phyloP scores from a whole-genome alignment of 208 protist species.

The Zelonia costaricensis region DNA sequence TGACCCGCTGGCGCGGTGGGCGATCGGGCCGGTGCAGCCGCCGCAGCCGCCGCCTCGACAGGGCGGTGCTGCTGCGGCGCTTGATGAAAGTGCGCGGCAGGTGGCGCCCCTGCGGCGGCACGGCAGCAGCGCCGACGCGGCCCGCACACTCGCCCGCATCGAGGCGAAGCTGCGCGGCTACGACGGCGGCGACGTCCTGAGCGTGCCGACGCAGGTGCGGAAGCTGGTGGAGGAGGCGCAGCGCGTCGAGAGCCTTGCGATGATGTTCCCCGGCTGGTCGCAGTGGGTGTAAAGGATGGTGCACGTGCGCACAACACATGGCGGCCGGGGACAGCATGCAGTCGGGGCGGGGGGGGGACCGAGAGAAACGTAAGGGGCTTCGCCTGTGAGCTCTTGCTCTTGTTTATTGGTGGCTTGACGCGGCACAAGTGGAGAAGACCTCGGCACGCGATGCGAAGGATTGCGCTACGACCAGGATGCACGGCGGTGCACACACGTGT shows the following conservation, averaged over 20 bases:
- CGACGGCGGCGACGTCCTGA: constrained; percentile 66
- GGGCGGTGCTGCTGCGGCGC: constrained; percentile 10
- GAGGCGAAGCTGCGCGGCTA: constrained; percentile 88
- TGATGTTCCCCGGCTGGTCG: constrained; percentile 86
- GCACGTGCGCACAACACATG: background rate
- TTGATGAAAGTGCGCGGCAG: constrained; percentile 14
- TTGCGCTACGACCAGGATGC: too few relatives aligned
- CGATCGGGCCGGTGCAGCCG: constrained; percentile 26
- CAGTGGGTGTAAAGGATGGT: constrained; percentile 62
- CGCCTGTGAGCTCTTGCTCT: too few relatives aligned
- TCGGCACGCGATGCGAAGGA: too few relatives aligned
- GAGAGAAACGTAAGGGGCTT: too few relatives aligned
- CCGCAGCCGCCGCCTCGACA: background rate
- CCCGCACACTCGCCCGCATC: constrained; percentile 75
- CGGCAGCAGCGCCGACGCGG: constrained; percentile 59
- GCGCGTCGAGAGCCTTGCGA: constrained; percentile 52
- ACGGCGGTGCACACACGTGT: too few relatives aligned
- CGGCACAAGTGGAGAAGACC: too few relatives aligned
- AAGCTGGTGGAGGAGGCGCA: constrained; percentile 74
- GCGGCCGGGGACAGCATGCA: background rate
- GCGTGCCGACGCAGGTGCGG: constrained; percentile 62
- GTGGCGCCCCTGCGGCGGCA: constrained; percentile 19
- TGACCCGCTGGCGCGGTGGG: constrained; percentile 96
- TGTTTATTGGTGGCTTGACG: too few relatives aligned
- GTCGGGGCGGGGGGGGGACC: too few relatives aligned